These are phyloP conservation scores for Diaporthe capsici DNA, from an alignment of 2,329 filamentous ascomycete genomes.

Conservation along the genomic window DNA sequence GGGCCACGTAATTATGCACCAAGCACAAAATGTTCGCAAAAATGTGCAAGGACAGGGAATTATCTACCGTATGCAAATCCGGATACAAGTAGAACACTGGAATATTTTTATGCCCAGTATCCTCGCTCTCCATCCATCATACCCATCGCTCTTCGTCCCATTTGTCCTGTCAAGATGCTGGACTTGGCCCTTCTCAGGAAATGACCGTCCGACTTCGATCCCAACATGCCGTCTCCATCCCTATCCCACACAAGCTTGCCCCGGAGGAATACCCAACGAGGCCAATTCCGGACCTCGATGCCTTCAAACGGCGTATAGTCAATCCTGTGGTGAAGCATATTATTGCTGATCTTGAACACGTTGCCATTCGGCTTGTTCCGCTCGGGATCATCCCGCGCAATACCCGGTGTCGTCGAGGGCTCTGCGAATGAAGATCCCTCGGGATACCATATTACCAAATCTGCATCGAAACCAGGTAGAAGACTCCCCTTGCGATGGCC, in stretches of 20 bases:
- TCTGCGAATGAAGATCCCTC: conserved; percentile 42
- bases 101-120: conserved; percentile 34
- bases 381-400: neutral
- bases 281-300: conserved; percentile 70
- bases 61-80: neutral
- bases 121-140: conserved; percentile 40
- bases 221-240: conserved; percentile 64
- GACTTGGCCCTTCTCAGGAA: conserved; percentile 54
- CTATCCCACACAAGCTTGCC: conserved; percentile 72
- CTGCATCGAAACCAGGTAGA: conserved; percentile 67
- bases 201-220: conserved; percentile 61
- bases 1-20: neutral
- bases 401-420: no score
- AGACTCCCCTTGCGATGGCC: conserved; percentile 64
- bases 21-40: neutral
- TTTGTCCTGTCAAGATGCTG: conserved; percentile 39
- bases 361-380: conserved; percentile 42
- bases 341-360: conserved; percentile 60
- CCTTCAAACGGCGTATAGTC: conserved; percentile 76
- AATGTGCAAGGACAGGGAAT: neutral
- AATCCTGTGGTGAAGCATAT: conserved; percentile 71
- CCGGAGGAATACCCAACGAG: conserved; percentile 71
- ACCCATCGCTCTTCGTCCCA: conserved; percentile 35
- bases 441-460: conserved; percentile 71
- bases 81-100: neutral